phyloP scores from a whole-genome alignment of 2,329 filamentous ascomycete genomes.

The Chaetothyriales sp. region DNA sequence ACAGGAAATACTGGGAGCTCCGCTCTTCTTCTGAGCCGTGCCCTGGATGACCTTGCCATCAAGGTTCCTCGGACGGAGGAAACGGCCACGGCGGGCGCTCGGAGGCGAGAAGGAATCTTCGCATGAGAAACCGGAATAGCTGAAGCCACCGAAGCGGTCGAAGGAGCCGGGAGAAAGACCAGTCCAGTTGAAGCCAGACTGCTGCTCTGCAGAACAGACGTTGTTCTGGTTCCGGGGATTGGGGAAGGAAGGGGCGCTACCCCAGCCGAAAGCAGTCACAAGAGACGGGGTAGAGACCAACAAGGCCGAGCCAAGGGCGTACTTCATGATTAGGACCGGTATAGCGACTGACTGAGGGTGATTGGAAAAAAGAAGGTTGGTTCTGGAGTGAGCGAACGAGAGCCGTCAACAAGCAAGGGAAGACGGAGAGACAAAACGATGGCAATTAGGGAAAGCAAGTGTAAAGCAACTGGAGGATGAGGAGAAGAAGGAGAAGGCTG shows the following conservation, averaged over 20 bases:
- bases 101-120: constrained; percentile 34
- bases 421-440: background rate
- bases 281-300: constrained; percentile 32
- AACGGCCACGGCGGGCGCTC: background rate
- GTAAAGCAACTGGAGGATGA: background rate
- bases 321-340: constrained; percentile 10
- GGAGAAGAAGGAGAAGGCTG: background rate
- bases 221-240: constrained; percentile 62
- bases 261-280: constrained; percentile 33
- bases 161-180: constrained; percentile 48
- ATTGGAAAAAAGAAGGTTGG: constrained; percentile 3
- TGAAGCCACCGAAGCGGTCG: constrained; percentile 53
- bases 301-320: constrained; percentile 20
- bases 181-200: constrained; percentile 55
- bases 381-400: constrained; percentile 1
- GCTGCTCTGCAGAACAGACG: constrained; percentile 56
- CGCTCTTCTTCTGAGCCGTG: constrained; percentile 25
- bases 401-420: background rate
- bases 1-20: constrained; percentile 45
- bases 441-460: background rate
- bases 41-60: constrained; percentile 38
- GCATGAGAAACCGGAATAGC: constrained; percentile 60
- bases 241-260: constrained; percentile 40
- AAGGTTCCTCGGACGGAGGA: background rate
- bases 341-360: constrained; percentile 3